Percentiles rank a stretch among this genome's conserved stretches.
Conservation (phyloP, 2,329 filamentous ascomycete species). For the Hymenoscyphus fructigenus region DNA sequence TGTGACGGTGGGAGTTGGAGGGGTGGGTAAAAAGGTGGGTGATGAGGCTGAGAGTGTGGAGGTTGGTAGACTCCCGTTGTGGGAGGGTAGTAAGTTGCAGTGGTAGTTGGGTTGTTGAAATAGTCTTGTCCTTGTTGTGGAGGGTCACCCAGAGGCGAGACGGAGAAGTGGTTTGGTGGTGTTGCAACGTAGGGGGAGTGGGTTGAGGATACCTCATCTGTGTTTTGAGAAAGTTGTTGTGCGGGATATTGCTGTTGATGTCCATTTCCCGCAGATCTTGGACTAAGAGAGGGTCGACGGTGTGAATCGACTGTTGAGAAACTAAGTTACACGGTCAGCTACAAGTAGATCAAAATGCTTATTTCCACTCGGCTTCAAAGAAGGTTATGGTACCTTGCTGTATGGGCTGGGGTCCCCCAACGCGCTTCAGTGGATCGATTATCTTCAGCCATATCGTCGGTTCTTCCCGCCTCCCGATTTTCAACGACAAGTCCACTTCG, state of each 20-base stretch:
- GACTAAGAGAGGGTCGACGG: neutral
- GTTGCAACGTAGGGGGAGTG: neutral
- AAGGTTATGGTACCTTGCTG: neutral
- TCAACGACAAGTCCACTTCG: neutral
- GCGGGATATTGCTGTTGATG: neutral
- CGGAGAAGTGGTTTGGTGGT: neutral
- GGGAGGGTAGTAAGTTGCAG: neutral
- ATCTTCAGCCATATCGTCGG: neutral
- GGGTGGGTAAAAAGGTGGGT: neutral
- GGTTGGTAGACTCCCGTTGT: neutral
- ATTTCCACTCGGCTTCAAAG: neutral
- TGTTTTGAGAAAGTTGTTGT: neutral
- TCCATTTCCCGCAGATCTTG: neutral
- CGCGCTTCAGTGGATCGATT: neutral
- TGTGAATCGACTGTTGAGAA: neutral
- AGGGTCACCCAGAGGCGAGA: neutral
- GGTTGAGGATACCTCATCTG: neutral
- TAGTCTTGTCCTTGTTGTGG: neutral
- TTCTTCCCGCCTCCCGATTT: neutral
- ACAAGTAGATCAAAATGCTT: neutral
- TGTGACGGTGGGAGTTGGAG: neutral
- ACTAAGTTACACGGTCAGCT: neutral
- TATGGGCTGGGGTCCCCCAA: neutral
- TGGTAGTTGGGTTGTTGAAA: neutral
- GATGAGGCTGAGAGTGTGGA: neutral